Evolutionary conservation across 163 green algal species (phyloP).

Genomic region (Prototheca stagnorum): DNA sequence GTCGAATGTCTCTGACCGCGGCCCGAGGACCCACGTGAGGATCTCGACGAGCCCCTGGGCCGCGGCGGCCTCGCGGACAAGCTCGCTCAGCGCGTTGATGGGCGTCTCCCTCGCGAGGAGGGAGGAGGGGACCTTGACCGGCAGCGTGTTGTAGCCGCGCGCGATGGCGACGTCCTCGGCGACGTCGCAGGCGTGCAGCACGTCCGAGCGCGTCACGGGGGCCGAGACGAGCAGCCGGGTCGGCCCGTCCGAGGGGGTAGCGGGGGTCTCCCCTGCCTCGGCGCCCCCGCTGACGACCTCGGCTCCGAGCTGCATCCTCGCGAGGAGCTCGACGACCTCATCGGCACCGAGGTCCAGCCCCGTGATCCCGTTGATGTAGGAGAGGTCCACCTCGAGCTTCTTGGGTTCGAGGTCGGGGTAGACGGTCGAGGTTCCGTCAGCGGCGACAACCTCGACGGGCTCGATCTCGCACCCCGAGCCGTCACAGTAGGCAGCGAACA

Average conservation of each 20-base stretch:
- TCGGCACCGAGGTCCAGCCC: conserved; percentile 45
- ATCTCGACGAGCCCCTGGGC: conserved; percentile 54
- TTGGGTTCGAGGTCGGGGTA: conserved; percentile 64
- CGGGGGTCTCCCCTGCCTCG: background rate
- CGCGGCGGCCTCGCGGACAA: conserved; percentile 38
- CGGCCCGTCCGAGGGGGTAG: too few relatives aligned
- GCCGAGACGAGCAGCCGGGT: conserved; percentile 36
- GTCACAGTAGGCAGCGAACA: conserved; percentile 77
- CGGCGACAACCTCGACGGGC: conserved; percentile 82
- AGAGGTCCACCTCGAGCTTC: conserved; percentile 42
- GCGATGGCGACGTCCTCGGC: conserved; percentile 97
- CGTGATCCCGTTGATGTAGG: conserved; percentile 72
- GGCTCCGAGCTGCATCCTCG: conserved; percentile 52
- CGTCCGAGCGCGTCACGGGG: conserved; percentile 78
- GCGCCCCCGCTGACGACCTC: conserved; percentile 2
- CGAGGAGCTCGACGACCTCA: conserved; percentile 45
- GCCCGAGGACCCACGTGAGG: conserved; percentile 76
- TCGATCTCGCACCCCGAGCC: conserved; percentile 77
- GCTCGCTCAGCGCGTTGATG: conserved; percentile 71
- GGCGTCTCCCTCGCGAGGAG: conserved; percentile 68
- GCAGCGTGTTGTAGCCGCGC: conserved; percentile 96
- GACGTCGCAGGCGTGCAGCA: conserved; percentile 87
- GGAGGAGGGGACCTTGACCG: conserved; percentile 34
- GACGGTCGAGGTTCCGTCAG: conserved; percentile 34
- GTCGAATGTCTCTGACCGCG: conserved; percentile 57